Conservation (phyloP, 352 stramenopile genomes). For the Phytophthora pisi region DNA sequence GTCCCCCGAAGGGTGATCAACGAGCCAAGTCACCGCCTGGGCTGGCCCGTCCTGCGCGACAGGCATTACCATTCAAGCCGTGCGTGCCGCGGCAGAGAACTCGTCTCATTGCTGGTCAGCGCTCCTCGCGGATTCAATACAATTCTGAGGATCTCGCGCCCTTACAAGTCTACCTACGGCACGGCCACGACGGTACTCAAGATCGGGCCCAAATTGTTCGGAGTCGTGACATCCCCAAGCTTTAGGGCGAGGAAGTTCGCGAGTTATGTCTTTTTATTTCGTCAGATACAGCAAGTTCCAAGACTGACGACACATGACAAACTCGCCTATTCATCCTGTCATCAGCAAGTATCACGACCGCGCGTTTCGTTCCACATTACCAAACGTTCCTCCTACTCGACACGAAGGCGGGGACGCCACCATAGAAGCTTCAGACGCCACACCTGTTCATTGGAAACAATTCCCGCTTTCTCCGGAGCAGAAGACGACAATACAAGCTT, state of each 20-base stretch:
- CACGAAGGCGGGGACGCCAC: slow-evolving; percentile 1
- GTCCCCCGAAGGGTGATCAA: no score
- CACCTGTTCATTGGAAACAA: slow-evolving; percentile 11
- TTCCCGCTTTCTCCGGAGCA: slow-evolving; percentile 10
- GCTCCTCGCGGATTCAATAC: no score
- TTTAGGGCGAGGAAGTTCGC: no score
- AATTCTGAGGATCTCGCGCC: no score
- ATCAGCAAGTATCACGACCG: neutral
- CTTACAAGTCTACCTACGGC: no score
- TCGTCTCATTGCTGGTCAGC: neutral
- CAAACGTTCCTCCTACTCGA: slow-evolving; percentile 2
- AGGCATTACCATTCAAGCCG: neutral
- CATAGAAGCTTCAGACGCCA: slow-evolving; percentile 1
- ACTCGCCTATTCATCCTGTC: neutral
- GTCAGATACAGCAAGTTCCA: neutral
- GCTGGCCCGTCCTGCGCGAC: neutral
- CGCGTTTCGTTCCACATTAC: slow-evolving; percentile 8
- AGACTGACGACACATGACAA: neutral
- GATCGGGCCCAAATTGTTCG: no score
- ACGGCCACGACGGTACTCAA: no score
- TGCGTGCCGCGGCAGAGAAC: neutral
- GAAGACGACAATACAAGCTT: slow-evolving; percentile 3
- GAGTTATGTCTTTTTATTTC: no score
- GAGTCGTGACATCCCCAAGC: no score
- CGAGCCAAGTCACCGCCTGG: no score